phyloP scores from a whole-genome alignment of 768 basidiomycete species.

The Naganishia randhawae region DNA sequence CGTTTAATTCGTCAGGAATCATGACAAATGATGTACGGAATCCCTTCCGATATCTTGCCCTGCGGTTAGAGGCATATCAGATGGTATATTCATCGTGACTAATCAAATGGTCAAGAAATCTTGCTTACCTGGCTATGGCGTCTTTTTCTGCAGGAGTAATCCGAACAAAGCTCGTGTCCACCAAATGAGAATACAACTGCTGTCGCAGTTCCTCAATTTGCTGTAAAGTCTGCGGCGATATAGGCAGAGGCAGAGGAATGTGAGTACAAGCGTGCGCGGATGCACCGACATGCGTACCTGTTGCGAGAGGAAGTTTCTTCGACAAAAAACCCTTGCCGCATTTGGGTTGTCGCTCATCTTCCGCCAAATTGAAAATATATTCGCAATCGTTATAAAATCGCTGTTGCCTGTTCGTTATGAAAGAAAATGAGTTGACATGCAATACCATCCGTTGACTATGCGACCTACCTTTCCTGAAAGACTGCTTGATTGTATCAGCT shows the following conservation, averaged over 20 bases:
- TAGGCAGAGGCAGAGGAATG: not conserved
- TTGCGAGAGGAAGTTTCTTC: constrained; percentile 73
- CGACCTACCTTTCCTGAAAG: constrained; percentile 68
- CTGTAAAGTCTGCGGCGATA: constrained; percentile 66
- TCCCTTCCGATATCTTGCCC: constrained; percentile 70
- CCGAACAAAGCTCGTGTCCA: constrained; percentile 79
- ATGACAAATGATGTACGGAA: constrained; percentile 67
- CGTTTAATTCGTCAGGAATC: constrained; percentile 68
- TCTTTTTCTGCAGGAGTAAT: constrained; percentile 64
- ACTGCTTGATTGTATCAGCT: constrained; percentile 74
- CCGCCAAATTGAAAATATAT: constrained; percentile 84
- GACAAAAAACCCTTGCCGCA: constrained; percentile 71
- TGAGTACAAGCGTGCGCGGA: not conserved
- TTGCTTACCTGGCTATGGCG: constrained; percentile 64
- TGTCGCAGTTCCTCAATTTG: constrained; percentile 95
- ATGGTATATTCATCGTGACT: not conserved
- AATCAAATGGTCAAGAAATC: constrained; percentile 6
- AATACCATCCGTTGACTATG: constrained; percentile 2
- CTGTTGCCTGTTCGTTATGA: constrained; percentile 65
- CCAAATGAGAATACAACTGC: constrained; percentile 80
- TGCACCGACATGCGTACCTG: constrained; percentile 56
- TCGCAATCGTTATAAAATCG: constrained; percentile 89
- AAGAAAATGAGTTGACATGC: not conserved
- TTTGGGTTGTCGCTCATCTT: constrained; percentile 60
- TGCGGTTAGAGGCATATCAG: constrained; percentile 42